Conservation (phyloP, 2,329 filamentous ascomycete species). For the Tolypocladium ophioglossoides region DNA sequence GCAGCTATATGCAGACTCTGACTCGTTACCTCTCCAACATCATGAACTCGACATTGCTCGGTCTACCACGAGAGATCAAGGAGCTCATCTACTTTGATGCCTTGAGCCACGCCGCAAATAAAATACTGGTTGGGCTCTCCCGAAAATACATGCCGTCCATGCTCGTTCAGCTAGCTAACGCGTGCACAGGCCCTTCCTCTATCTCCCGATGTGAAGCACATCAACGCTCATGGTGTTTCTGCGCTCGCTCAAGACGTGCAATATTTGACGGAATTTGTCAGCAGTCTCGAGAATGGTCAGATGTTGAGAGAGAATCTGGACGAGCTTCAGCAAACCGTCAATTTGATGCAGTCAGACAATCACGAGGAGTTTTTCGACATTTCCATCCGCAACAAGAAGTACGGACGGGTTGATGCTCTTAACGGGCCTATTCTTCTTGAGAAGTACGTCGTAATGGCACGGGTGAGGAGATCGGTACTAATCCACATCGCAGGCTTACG, state of each 20-base stretch:
- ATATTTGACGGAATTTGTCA: slow-evolving; percentile 78
- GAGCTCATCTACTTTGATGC: slow-evolving; percentile 97
- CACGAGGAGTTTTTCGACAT: slow-evolving; percentile 97
- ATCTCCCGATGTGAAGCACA: slow-evolving; percentile 67
- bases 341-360: slow-evolving; percentile 77
- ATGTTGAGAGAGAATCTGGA: slow-evolving; percentile 84
- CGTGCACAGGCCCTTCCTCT: slow-evolving; percentile 58
- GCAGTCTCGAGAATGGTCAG: slow-evolving; percentile 71
- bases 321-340: slow-evolving; percentile 86
- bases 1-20: slow-evolving; percentile 90
- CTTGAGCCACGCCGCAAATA: slow-evolving; percentile 77
- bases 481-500: slow-evolving; percentile 43
- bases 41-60: slow-evolving; percentile 88
- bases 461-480: slow-evolving; percentile 7
- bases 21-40: slow-evolving; percentile 91
- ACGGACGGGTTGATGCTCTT: slow-evolving; percentile 81
- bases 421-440: slow-evolving; percentile 85
- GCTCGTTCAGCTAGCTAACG: slow-evolving; percentile 6
- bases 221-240: slow-evolving; percentile 77
- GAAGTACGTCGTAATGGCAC: slow-evolving; percentile 50
- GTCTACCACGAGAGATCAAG: slow-evolving; percentile 91
- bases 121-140: slow-evolving; percentile 52
- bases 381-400: slow-evolving; percentile 81
- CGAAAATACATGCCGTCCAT: neutral
- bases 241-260: slow-evolving; percentile 74